Evolutionary conservation across 768 basidiomycete species (phyloP).

Genomic region (Candolleomyces aberdarensis): DNA sequence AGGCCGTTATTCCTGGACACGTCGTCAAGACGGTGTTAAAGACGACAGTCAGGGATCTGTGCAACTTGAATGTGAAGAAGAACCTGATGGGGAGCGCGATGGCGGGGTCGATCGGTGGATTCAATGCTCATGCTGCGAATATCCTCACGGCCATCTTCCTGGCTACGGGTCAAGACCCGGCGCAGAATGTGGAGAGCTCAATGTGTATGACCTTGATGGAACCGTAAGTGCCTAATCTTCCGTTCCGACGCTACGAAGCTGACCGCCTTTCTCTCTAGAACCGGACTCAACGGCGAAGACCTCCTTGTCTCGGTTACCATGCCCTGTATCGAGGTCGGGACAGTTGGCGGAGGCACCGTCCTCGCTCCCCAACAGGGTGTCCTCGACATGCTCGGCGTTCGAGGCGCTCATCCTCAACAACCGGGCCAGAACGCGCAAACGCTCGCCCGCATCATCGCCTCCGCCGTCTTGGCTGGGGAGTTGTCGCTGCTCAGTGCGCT

Average conservation of each 20-base stretch:
- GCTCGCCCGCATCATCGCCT: constrained; percentile 86
- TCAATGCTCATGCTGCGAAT: constrained; percentile 55
- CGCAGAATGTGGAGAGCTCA: constrained; percentile 98
- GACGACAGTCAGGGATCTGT: constrained; percentile 89
- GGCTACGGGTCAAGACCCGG: constrained; percentile 97
- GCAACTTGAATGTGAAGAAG: constrained; percentile 94
- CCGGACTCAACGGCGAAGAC: constrained; percentile 59
- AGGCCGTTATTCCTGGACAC: constrained; percentile 43
- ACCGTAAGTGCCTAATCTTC: constrained; percentile 72
- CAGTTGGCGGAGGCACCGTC: constrained; percentile 37
- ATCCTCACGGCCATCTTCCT: constrained; percentile 94
- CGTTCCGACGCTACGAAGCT: too few species aligned
- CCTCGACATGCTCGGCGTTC: constrained; percentile 91
- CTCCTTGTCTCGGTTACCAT: constrained; percentile 91
- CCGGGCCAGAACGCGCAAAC: constrained; percentile 89
- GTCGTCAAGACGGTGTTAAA: constrained; percentile 89
- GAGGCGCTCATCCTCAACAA: constrained; percentile 79
- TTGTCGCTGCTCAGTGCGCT: constrained; percentile 87
- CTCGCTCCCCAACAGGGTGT: constrained; percentile 87
- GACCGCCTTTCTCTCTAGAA: too few species aligned
- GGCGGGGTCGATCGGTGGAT: constrained; percentile 83
- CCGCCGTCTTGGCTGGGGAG: constrained; percentile 97
- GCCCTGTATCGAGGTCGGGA: constrained; percentile 42
- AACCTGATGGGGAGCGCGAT: constrained; percentile 96
- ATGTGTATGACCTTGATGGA: constrained; percentile 99